phyloP scores from a whole-genome alignment of 2,329 filamentous ascomycete species.

The Niveomyces coronatus region DNA sequence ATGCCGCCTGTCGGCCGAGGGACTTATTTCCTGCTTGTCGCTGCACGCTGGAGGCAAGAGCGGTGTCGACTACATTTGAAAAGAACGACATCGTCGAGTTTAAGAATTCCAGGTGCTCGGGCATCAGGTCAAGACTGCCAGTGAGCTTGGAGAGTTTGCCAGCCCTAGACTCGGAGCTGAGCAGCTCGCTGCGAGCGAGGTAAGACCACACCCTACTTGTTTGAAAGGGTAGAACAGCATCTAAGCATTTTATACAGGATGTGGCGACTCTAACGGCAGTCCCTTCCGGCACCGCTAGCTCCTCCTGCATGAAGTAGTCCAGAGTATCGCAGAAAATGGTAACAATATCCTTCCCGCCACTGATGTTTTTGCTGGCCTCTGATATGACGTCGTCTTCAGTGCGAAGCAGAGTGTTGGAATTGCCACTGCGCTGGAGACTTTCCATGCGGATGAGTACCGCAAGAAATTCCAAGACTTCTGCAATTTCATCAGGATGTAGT shows the following conservation, averaged over 20 bases:
- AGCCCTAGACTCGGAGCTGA: conserved; percentile 65
- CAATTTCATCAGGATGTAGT: conserved; percentile 50
- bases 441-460: conserved; percentile 55
- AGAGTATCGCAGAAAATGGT: conserved; percentile 76
- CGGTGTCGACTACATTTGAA: conserved; percentile 63
- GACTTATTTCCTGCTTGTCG: conserved; percentile 48
- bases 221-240: conserved; percentile 59
- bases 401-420: conserved; percentile 22
- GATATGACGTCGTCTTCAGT: conserved; percentile 38
- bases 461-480: conserved; percentile 66
- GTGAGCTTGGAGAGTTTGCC: conserved; percentile 70
- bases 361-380: conserved; percentile 43
- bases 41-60: conserved; percentile 57
- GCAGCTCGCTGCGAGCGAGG: conserved; percentile 67
- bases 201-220: conserved; percentile 87
- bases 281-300: conserved; percentile 45
- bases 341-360: conserved; percentile 62
- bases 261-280: conserved; percentile 54
- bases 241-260: conserved; percentile 71
- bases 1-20: conserved; percentile 32
- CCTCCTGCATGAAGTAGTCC: conserved; percentile 56
- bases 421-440: conserved; percentile 25
- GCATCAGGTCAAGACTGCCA: conserved; percentile 70
- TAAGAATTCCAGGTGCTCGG: conserved; percentile 68
- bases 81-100: conserved; percentile 65